Base-by-base conservation (phyloP, 352 stramenopile genomes). In the Globisporangium yorkense region DNA sequence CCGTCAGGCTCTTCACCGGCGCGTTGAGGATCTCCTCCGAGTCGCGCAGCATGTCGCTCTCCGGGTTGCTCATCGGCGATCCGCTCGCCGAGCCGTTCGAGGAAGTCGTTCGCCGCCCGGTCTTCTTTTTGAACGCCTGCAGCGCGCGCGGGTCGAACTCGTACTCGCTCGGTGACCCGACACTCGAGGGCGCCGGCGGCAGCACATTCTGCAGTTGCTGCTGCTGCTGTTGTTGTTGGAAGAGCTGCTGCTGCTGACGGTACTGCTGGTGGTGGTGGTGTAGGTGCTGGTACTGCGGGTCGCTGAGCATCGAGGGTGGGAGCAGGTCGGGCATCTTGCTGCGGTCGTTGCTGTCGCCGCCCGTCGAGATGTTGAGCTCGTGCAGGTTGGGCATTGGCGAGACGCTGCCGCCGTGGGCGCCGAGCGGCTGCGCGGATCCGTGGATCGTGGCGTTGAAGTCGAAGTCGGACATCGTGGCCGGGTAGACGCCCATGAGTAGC, bases 1-100 rank as follows among this genome's bases (percentile, higher is more conserved):
- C 83, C 0, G 72, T 92, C n/a, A 92, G 70, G 51, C 72, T 88
- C 65, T 88, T 89, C 2, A 92, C 80, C 2, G 83, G 83, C 44
- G 79, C 80, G 24, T 85, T 87, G n/a, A 92, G 58, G 62, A 92
- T 86, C 54, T 89, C 80, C 56, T 92, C 80, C 54, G 77, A 86
- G 67, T 89, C 77, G 29, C 67, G 70, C 27, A 80, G 43, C 24
- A 61, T 44, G 31, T 74, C 81, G 29, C 65, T 66, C 20, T 76
- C 65, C 4, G 71, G 56, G 43, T 75, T 85, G 7, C 62, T 75
- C 31, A 72, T 65, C 5, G 77, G 77, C 44, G 77, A 88, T 37
- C 57, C 70, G 20, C 40, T 70, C 5, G 70, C 66, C n/a, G 70
- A 81, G 10, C 59, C 59, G 37, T 65, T 70, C n/a, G 63, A 56